Percentiles rank a stretch among this genome's conserved stretches.
Evolutionary conservation across 2,329 filamentous ascomycete species (phyloP).

Genomic region (Fusarium sp.): DNA sequence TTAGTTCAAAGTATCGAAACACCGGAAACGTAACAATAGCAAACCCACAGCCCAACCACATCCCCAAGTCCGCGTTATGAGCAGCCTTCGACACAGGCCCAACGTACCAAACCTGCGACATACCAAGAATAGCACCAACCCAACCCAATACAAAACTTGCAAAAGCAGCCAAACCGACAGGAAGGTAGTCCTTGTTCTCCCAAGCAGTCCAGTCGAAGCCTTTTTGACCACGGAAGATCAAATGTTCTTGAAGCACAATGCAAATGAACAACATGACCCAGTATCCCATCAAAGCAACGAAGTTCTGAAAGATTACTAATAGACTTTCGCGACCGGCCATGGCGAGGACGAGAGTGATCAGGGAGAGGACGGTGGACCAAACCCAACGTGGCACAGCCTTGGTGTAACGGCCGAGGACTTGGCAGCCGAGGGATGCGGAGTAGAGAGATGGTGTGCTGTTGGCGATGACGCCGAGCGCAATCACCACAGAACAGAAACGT

Average conservation of each 20-base stretch:
- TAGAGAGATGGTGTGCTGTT: slow-evolving; percentile 69
- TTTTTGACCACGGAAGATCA: slow-evolving; percentile 56
- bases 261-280: slow-evolving; percentile 65
- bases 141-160: slow-evolving; percentile 59
- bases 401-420: slow-evolving; percentile 67
- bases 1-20: slow-evolving; percentile 47
- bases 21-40: slow-evolving; percentile 59
- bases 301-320: slow-evolving; percentile 65
- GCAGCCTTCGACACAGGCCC: slow-evolving; percentile 69
- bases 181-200: slow-evolving; percentile 60
- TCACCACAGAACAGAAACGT: slow-evolving; percentile 66
- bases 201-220: slow-evolving; percentile 59
- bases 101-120: slow-evolving; percentile 69
- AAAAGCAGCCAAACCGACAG: slow-evolving; percentile 59
- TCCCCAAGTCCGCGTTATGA: slow-evolving; percentile 60
- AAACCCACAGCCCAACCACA: slow-evolving; percentile 74
- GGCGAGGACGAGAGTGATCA: slow-evolving; percentile 66
- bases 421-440: slow-evolving; percentile 68
- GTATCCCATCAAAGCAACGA: slow-evolving; percentile 66
- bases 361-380: slow-evolving; percentile 65
- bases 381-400: slow-evolving; percentile 64
- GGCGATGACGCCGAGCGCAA: slow-evolving; percentile 66
- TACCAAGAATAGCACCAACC: slow-evolving; percentile 66
- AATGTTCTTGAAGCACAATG: slow-evolving; percentile 60
- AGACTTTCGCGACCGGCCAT: slow-evolving; percentile 65